Conservation (phyloP, 1,284 basidiomycete genomes). For the Abortiporus biennis region DNA sequence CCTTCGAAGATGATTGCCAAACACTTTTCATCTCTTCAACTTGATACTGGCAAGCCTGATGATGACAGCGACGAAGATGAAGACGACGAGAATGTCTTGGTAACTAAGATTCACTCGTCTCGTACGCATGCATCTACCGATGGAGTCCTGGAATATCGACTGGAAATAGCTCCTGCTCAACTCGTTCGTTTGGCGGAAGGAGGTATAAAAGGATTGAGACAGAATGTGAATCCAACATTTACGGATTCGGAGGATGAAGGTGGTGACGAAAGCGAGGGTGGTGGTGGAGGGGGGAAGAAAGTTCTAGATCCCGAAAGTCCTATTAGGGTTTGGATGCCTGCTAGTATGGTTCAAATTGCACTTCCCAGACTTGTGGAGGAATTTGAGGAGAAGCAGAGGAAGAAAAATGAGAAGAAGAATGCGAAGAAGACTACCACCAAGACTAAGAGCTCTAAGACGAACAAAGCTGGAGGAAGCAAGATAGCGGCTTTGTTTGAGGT, state of each 20-base stretch:
- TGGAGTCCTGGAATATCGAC: constrained; percentile 61
- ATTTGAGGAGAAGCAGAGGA: constrained; percentile 52
- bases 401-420: constrained; percentile 39
- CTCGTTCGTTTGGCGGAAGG: constrained; percentile 58
- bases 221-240: constrained; percentile 38
- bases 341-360: constrained; percentile 63
- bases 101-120: constrained; percentile 39
- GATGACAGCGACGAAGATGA: constrained; percentile 25
- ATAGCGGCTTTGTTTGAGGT: too few relatives aligned
- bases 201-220: constrained; percentile 58
- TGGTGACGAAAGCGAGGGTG: constrained; percentile 25
- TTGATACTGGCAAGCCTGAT: constrained; percentile 14
- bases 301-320: constrained; percentile 40
- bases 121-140: constrained; percentile 63
- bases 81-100: constrained; percentile 28
- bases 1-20: constrained; percentile 52
- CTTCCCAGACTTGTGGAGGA: constrained; percentile 56
- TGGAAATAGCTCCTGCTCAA: constrained; percentile 60
- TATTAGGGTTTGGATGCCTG: constrained; percentile 71
- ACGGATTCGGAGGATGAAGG: constrained; percentile 24
- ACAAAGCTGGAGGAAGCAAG: too few relatives aligned
- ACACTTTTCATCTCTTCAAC: constrained; percentile 42
- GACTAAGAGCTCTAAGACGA: too few relatives aligned
- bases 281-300: constrained; percentile 28
- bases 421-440: constrained; percentile 8